Evolutionary conservation across 768 basidiomycete genomes (phyloP), one percentile per base, ranked within the genome.

Genomic region (Calocybe indica): DNA sequence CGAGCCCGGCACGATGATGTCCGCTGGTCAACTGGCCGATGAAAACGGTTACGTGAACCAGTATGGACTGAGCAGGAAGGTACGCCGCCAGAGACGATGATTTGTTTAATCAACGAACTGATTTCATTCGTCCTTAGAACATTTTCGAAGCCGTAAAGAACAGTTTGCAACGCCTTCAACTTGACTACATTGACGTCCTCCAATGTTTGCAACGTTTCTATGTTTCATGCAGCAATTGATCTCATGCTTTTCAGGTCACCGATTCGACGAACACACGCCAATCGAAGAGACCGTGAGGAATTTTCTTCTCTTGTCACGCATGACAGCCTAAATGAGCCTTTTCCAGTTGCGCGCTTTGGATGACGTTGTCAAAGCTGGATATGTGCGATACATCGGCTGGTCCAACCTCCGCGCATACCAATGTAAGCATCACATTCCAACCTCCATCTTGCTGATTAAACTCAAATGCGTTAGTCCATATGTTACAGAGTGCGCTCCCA

Each of bases 151-250:
- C 79, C 0, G 76, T 85, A 33, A 80, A 82, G 55, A 64, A 67
- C 11, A 79, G 79, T 39, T 62, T 90, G 49, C 63, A 83, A 58
- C 74, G 87, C 12, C 71, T 91, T 2, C 82, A 88, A 40, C 61
- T 87, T 28, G 88, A 90, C 44, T 87, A 88, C 52, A 72, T 91
- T 55, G 89, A 90, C 56, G 64, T 89, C 1, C 64, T 88, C 6
- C 87, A 89, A 67, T 85, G 83, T 73, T 55, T 51, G 70, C 15
- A 2, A 11, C 13, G 1, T 35, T 33, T 3, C 11, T 7, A 7
- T 32, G 5, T 6, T 3, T 15, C 9, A 10, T 4, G 10, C 1
- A 36, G 5, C 5, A 13, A 5, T 13, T 31, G 7, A 0, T 40
- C 38, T 10, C 30, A 43, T 6, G 37, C 13, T 8, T 7, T 38